A percentile compares a stretch with the other conserved stretches of the same genome.
phyloP scores from a whole-genome alignment of 2,329 filamentous ascomycete species.

The Colletotrichum somersetense region DNA sequence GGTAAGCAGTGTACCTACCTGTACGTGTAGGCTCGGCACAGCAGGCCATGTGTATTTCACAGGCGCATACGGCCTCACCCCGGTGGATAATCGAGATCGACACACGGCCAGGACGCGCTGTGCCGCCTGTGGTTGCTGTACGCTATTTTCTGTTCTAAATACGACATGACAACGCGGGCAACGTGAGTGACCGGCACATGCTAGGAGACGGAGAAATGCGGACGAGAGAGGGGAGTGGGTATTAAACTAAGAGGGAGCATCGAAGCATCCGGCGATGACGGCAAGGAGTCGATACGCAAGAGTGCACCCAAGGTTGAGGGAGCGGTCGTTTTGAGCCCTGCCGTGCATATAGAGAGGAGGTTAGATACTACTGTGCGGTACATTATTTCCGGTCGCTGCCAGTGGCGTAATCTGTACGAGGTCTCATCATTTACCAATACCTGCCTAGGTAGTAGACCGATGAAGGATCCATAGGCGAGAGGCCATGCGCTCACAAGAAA shows the following conservation, averaged over 20 bases:
- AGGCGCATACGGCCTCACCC: conserved; percentile 25
- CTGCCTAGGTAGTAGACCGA: background rate
- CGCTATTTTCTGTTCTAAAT: conserved; percentile 12
- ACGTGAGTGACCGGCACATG: conserved; percentile 26
- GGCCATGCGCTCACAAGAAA: background rate
- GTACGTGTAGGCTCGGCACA: background rate
- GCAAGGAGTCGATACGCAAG: conserved; percentile 37
- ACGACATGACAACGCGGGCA: background rate
- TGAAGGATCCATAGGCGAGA: conserved; percentile 14
- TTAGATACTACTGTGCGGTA: background rate
- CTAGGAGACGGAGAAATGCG: conserved; percentile 14
- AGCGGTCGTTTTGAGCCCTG: conserved; percentile 22
- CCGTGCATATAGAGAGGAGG: conserved; percentile 20
- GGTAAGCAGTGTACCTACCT: background rate
- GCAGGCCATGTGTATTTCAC: conserved; percentile 7
- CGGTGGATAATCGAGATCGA: conserved; percentile 8
- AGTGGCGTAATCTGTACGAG: conserved; percentile 2
- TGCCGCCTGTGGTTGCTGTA: conserved; percentile 26
- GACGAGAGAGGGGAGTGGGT: background rate
- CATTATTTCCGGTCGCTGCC: conserved; percentile 8
- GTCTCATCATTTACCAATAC: background rate
- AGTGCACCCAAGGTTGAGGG: conserved; percentile 33
- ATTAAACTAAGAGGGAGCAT: conserved; percentile 24
- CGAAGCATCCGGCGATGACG: conserved; percentile 35
- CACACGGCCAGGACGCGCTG: conserved; percentile 21